Evolutionary conservation across 2,329 filamentous ascomycete genomes (phyloP).

Genomic region (Diaporthe sp.): DNA sequence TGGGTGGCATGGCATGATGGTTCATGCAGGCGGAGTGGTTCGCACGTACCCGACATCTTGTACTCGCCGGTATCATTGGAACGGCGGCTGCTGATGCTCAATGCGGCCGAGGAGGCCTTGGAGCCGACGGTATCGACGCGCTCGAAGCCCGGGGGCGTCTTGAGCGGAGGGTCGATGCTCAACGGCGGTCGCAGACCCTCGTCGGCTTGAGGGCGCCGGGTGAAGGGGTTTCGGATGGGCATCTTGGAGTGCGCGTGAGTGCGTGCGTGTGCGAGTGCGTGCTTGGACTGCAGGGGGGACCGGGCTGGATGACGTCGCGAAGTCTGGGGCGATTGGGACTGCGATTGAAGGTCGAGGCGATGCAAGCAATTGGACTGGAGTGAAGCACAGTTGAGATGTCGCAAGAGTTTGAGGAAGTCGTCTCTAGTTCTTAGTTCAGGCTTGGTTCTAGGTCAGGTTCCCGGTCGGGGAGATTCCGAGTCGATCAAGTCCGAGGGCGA

Average conservation of each 20-base stretch:
- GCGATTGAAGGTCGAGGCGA: neutral
- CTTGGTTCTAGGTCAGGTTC: neutral
- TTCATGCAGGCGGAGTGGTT: conserved; percentile 25
- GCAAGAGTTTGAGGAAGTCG: neutral
- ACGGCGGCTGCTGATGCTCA: conserved; percentile 67
- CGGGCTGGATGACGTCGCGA: neutral
- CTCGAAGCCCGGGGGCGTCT: conserved; percentile 63
- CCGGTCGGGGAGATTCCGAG: conserved; percentile 22
- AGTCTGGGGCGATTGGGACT: neutral
- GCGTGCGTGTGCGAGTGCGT: too few species aligned
- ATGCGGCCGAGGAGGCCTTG: conserved; percentile 72
- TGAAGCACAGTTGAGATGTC: conserved; percentile 17
- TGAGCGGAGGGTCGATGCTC: conserved; percentile 54
- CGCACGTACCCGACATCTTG: conserved; percentile 80
- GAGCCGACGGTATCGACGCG: conserved; percentile 73
- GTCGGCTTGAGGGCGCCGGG: conserved; percentile 64
- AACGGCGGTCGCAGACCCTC: conserved; percentile 64
- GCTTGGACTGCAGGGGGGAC: conserved; percentile 13
- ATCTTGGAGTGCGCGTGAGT: conserved; percentile 64
- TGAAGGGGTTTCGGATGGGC: conserved; percentile 81
- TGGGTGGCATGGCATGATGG: conserved; percentile 19
- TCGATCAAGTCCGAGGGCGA: conserved; percentile 22
- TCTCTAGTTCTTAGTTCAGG: conserved; percentile 11
- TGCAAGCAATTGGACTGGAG: neutral
- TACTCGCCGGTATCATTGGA: conserved; percentile 78